Conservation (phyloP, 345 rosid genomes). For the Carallia pectinifolia region DNA sequence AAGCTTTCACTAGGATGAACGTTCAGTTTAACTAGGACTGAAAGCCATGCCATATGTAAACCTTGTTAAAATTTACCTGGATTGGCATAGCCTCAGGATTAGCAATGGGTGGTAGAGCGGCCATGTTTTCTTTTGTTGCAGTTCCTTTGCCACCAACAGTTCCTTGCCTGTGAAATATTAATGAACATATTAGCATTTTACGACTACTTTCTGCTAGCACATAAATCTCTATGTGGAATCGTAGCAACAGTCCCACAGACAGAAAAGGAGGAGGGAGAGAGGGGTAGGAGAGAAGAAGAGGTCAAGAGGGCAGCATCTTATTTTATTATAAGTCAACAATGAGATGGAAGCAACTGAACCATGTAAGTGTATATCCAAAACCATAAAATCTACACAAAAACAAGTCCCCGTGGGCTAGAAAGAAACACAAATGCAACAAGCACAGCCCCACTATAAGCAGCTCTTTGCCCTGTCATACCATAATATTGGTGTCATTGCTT, state of each 20-base stretch:
- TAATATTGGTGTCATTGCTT: too few relatives aligned
- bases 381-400: too few relatives aligned
- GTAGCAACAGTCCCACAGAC: too few relatives aligned
- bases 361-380: too few relatives aligned
- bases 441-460: too few relatives aligned
- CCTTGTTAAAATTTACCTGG: slow-evolving; percentile 42
- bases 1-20: not conserved
- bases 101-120: slow-evolving; percentile 19
- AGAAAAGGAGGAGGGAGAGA: too few relatives aligned
- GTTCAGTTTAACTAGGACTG: slow-evolving; percentile 2
- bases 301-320: too few relatives aligned
- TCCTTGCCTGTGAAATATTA: slow-evolving; percentile 39
- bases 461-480: not conserved
- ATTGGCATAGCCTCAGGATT: slow-evolving; percentile 24
- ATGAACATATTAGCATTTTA: slow-evolving; percentile 6
- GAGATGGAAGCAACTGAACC: too few relatives aligned
- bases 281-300: too few relatives aligned
- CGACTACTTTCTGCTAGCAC: slow-evolving; percentile 1
- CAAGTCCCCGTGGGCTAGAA: too few relatives aligned
- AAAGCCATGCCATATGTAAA: slow-evolving; percentile 4
- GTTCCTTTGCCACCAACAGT: slow-evolving; percentile 31
- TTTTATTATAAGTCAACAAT: too few relatives aligned
- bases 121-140: slow-evolving; percentile 28
- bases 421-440: too few relatives aligned
- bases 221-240: slow-evolving; percentile 2